Percentiles rank a stretch among this genome's conserved stretches.
phyloP scores from a whole-genome alignment of 164 flowering plant genomes.

The Aristolochia fimbriata region DNA sequence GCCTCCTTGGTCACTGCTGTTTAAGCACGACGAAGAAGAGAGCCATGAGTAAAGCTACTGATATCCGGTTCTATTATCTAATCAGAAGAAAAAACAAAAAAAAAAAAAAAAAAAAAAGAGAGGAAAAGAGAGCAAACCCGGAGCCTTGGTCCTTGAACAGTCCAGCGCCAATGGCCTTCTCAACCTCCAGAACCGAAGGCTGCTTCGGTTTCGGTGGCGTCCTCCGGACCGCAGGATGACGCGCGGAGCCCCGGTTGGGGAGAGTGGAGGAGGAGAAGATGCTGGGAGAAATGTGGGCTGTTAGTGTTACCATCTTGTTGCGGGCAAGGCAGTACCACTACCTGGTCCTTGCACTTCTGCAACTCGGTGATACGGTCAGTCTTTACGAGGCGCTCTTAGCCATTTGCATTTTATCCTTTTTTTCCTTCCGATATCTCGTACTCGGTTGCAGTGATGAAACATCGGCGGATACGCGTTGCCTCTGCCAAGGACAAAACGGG shows the following conservation, averaged over 20 bases:
- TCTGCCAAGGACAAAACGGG: too few relatives aligned
- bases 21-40: neutral
- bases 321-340: neutral
- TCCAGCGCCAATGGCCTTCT: slow-evolving; percentile 68
- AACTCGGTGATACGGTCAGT: neutral
- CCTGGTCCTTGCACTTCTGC: neutral
- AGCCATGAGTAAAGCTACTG: too few relatives aligned
- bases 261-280: neutral
- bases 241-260: neutral
- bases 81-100: too few relatives aligned
- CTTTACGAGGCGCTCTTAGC: neutral
- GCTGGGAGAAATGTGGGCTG: neutral
- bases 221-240: neutral
- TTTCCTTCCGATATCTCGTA: too few relatives aligned
- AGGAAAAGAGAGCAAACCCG: slow-evolving; percentile 10
- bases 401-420: neutral
- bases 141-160: slow-evolving; percentile 32
- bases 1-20: neutral
- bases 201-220: slow-evolving; percentile 5
- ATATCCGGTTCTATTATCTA: too few relatives aligned
- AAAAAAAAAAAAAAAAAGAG: too few relatives aligned
- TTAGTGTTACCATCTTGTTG: neutral
- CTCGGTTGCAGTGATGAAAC: too few relatives aligned
- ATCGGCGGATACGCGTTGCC: too few relatives aligned
- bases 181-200: slow-evolving; percentile 50